Evolutionary conservation across 768 basidiomycete species (phyloP), one percentile per base, ranked within the genome.

Genomic region (Melanogaster broomeanus): DNA sequence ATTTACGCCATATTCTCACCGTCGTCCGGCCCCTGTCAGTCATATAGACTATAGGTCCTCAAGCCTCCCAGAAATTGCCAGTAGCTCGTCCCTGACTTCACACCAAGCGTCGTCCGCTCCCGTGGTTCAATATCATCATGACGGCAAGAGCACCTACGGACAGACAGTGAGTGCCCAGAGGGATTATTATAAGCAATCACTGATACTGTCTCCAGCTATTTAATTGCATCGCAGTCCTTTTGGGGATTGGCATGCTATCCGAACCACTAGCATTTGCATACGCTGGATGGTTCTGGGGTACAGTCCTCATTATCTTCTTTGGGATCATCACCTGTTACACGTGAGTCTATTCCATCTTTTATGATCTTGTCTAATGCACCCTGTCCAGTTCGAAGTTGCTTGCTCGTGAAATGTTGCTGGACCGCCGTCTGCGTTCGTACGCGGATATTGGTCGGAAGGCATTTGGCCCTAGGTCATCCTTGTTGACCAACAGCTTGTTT

Each of bases 181-280:
- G 24, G 13, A 18, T 43, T 13, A 12, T 1, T 19, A 42, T 19
- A 28, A 12, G 22, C 21, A 10, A 50, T 39, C n/a, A 45, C 56
- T 4, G 58, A 49, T 39, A 2, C 51, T 34, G 30, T 34, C 22
- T 34, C 31, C 51, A 92, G 92, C 70, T 96, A n/a, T 93, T 93
- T 70, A 95, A 95, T 60, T 86, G 86, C 10, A 88, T 87, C 28
- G 91, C 91, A 13, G 88, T 94, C 30, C 73, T 96, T 11, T 75
- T 93, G 18, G 93, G 93, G 6, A 87, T 95, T 55, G 93, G 93
- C 4, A 86, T 96, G 77, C 77, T 95, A 16, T 91, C 91, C 12
- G 86, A 92, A 64, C 92, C 93, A 0, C 76, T 97, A 22, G 95
- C 95, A 0, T 96, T 97, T 61, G 84, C 93, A 1, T 92, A 91